These are phyloP conservation scores for Lichtheimia hyalospora DNA, from an alignment of 371 early-diverging fungal species.

Conservation along the genomic window DNA sequence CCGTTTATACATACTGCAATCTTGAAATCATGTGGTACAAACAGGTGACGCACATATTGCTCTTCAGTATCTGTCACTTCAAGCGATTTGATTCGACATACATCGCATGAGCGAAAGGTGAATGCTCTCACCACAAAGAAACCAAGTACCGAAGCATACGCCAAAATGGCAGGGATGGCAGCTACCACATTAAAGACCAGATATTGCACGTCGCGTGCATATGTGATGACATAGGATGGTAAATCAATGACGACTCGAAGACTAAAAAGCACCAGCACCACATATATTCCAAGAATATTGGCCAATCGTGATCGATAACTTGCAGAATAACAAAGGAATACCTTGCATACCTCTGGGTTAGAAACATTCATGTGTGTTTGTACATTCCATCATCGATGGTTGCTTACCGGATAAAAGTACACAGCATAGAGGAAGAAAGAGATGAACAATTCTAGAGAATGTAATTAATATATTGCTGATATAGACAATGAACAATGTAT, in stretches of 20 bases:
- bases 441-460: constrained; percentile 37
- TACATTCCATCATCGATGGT: background rate
- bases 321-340: constrained; percentile 45
- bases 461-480: background rate
- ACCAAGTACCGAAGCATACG: constrained; percentile 22
- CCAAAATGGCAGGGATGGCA: constrained; percentile 34
- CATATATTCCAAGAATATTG: constrained; percentile 30
- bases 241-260: constrained; percentile 35
- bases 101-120: constrained; percentile 24
- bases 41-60: constrained; percentile 30
- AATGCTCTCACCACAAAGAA: constrained; percentile 30
- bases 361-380: background rate
- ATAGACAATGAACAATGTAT: background rate
- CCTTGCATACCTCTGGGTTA: constrained; percentile 8
- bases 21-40: constrained; percentile 10
- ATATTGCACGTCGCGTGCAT: constrained; percentile 34
- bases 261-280: constrained; percentile 28
- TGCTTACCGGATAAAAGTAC: constrained; percentile 45
- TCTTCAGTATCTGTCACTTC: constrained; percentile 46
- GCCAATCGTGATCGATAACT: constrained; percentile 42
- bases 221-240: constrained; percentile 35
- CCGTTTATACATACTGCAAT: constrained; percentile 11
- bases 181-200: constrained; percentile 30
- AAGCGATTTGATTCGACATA: constrained; percentile 28
- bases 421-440: constrained; percentile 54